These are phyloP conservation scores for Papiliotrema fonsecae DNA, from an alignment of 1,284 basidiomycete genomes.

Conservation along the genomic window DNA sequence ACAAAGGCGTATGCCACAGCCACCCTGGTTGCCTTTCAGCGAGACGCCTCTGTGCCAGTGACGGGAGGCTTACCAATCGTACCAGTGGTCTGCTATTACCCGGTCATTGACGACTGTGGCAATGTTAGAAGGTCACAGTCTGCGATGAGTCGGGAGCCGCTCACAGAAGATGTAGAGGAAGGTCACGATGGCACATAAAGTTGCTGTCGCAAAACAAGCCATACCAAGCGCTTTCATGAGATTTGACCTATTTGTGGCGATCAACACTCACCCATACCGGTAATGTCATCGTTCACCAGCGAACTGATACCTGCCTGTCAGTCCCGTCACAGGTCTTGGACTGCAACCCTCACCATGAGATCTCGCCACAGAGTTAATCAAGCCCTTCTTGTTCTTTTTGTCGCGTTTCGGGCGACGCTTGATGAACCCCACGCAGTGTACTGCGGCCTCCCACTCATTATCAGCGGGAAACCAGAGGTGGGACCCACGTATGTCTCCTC, in stretches of 20 bases:
- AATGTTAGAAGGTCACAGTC: neutral
- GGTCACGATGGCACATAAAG: neutral
- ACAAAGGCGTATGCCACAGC: neutral
- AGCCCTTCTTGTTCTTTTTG: too few species aligned
- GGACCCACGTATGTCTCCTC: conserved; percentile 2
- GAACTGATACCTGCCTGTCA: neutral
- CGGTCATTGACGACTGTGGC: neutral
- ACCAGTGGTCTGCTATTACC: neutral
- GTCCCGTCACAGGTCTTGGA: neutral
- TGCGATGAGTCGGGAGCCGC: neutral
- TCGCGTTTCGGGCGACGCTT: neutral
- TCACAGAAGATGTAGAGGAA: conserved; percentile 2
- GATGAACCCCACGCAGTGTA: neutral
- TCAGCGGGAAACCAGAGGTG: neutral
- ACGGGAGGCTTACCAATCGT: neutral
- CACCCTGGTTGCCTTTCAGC: neutral
- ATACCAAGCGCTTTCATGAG: neutral
- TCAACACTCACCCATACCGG: neutral
- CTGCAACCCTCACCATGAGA: too few species aligned
- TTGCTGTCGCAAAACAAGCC: neutral
- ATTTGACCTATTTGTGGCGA: neutral
- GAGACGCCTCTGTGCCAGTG: neutral
- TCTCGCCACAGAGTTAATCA: too few species aligned
- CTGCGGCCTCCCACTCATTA: neutral
- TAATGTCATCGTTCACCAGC: conserved; percentile 3